Percentiles rank a stretch among this genome's conserved stretches.
Conservation (phyloP, 768 basidiomycete genomes). For the Lactarius pseudohatsudake region DNA sequence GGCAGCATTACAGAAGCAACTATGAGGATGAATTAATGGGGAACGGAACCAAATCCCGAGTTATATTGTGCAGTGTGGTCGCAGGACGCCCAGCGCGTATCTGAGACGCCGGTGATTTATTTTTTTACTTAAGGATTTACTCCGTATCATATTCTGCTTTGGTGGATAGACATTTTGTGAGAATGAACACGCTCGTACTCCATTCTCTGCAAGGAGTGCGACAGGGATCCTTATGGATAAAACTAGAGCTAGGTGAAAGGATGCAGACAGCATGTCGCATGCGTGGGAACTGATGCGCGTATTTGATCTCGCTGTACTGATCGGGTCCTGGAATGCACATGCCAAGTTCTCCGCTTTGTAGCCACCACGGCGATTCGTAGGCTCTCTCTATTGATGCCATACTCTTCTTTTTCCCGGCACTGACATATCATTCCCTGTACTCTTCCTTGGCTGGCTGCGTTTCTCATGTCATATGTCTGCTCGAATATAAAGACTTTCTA, state of each 20-base stretch:
- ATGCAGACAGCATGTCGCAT: no score
- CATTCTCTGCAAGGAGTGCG: no score
- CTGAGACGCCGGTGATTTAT: constrained; percentile 1
- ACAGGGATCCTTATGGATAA: no score
- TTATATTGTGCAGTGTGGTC: not conserved
- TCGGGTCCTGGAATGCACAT: not conserved
- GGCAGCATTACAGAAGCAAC: constrained; percentile 18
- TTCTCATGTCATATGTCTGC: not conserved
- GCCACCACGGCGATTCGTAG: not conserved
- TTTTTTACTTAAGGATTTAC: not conserved
- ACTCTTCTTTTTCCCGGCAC: not conserved
- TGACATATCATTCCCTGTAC: not conserved
- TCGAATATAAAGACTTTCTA: not conserved
- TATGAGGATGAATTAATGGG: not conserved
- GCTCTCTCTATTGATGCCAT: not conserved
- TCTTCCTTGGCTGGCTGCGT: not conserved
- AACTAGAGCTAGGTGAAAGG: no score
- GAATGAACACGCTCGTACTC: no score
- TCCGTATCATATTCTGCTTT: no score
- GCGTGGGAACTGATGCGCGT: no score
- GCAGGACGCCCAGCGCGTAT: not conserved
- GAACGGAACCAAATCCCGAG: not conserved
- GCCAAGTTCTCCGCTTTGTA: not conserved
- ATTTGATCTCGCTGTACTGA: not conserved
- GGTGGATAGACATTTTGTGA: no score